Evolutionary conservation across 129 eudicot genomes (phyloP).

Genomic region (Arctium minus): DNA sequence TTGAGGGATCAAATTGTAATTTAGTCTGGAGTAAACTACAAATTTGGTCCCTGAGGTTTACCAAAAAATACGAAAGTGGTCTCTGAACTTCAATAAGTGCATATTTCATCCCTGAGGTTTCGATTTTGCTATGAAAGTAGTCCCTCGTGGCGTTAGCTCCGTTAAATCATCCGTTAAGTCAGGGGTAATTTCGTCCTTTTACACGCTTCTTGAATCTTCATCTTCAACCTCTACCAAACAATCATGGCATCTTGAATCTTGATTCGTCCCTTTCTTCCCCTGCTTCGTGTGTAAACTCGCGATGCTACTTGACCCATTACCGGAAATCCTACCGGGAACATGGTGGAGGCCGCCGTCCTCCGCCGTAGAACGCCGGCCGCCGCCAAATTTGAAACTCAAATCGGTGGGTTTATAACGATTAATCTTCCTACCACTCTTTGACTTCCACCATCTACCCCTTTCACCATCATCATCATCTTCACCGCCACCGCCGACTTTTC

Average conservation of each 20-base stretch:
- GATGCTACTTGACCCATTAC: conserved; percentile 52
- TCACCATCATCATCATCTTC: not conserved
- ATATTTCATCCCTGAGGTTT: no score
- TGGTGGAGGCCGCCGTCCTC: conserved; percentile 56
- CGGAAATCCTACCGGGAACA: conserved; percentile 56
- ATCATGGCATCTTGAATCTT: conserved; percentile 80
- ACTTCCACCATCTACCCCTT: conserved; percentile 37
- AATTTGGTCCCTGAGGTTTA: no score
- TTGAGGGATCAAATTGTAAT: no score
- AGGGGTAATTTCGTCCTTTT: no score
- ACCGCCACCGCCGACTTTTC: not conserved
- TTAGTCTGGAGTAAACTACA: no score
- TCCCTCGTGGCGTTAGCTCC: no score
- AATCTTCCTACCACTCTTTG: conserved; percentile 7
- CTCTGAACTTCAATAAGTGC: no score
- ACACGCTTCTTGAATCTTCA: no score
- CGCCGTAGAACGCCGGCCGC: conserved; percentile 30
- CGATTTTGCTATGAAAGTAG: no score
- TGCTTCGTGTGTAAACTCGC: conserved; percentile 81
- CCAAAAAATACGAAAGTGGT: no score
- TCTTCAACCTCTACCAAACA: conserved; percentile 71
- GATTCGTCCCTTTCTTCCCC: conserved; percentile 83
- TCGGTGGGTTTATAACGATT: conserved; percentile 24
- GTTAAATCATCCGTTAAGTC: no score
- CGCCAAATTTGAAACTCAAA: conserved; percentile 45